A percentile compares a stretch with the other conserved stretches of the same genome.
Conservation (phyloP, 352 stramenopile species). For the Albugo candida region DNA sequence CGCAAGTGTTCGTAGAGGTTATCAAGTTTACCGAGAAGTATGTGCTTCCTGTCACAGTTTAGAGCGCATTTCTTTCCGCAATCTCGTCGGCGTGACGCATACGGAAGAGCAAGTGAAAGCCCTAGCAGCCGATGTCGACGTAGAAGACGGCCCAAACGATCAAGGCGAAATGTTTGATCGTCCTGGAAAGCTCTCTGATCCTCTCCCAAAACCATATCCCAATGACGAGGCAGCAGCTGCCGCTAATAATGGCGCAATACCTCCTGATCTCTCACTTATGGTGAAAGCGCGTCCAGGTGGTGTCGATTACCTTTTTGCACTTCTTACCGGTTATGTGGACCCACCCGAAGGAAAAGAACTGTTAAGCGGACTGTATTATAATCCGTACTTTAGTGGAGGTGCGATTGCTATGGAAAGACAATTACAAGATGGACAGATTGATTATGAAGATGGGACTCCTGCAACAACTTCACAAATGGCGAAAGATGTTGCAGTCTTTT, state of each 20-base stretch:
- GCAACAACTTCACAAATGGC: slow-evolving; percentile 96
- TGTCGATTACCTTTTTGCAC: slow-evolving; percentile 93
- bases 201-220: slow-evolving; percentile 89
- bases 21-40: slow-evolving; percentile 98
- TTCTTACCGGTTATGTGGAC: slow-evolving; percentile 96
- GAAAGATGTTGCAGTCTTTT: slow-evolving; percentile 94
- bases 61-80: slow-evolving; percentile 94
- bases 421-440: slow-evolving; percentile 91
- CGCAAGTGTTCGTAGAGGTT: slow-evolving; percentile 89
- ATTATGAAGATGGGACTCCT: slow-evolving; percentile 94
- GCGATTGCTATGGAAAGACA: slow-evolving; percentile 97
- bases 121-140: slow-evolving; percentile 88
- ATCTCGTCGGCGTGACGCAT: slow-evolving; percentile 95
- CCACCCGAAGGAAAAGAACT: slow-evolving; percentile 81
- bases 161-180: slow-evolving; percentile 99
- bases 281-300: slow-evolving; percentile 91
- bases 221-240: slow-evolving; percentile 95
- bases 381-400: slow-evolving; percentile 96
- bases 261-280: slow-evolving; percentile 96
- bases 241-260: slow-evolving; percentile 94
- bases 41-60: slow-evolving; percentile 96
- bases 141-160: slow-evolving; percentile 94
- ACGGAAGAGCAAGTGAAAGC: slow-evolving; percentile 82
- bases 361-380: slow-evolving; percentile 88
- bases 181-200: slow-evolving; percentile 92